Evolutionary conservation across 257 asterid species (phyloP), one percentile per base, ranked within the genome.

Genomic region (Petunia secreta): DNA sequence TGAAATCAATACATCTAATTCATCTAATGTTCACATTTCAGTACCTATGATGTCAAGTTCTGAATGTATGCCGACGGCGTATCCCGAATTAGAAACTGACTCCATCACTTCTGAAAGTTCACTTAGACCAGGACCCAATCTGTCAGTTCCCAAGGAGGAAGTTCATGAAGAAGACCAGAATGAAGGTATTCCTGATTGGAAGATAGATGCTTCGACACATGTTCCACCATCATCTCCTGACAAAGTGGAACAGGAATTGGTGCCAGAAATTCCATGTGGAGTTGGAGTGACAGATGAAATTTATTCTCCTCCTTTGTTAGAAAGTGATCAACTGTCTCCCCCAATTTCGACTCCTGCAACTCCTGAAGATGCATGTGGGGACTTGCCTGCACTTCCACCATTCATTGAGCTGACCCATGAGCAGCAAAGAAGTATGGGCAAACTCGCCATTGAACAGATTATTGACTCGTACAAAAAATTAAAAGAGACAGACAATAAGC

Each of bases 251-350:
- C 79, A 75, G 83, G 94, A 89, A 14, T 50, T 66, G 55, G 73
- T 67, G 79, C 83, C 63, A 71, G 91, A 84, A 62, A 81, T 82
- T 78, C 83, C 91, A 57, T 59, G 84, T 16, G 87, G 87, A 81
- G 79, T 80, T 60, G 75, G 85, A 48, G 62, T 86, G 82, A 89
- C 84, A 58, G 95, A 86, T 85, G 97, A 90, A 82, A 88, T 90
- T 55, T 91, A 91, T 91, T 96, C 98, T 65, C 86, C 97, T 64
- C 86, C 94, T 80, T 92, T 91, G 7, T 87, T 87, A 83, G 99
- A 96, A 86, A 78, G 83, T n/a, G 97, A 90, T 67, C 89, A 90
- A 85, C 88, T 80, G 68, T 78, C 83, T 36, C 91, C 95, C 54
- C 89, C 87, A 82, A 78, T 75, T 79, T 84, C 91, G 75, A 85